Conservation (phyloP, 305 asterid species). For the Fraxinus baroniana region DNA sequence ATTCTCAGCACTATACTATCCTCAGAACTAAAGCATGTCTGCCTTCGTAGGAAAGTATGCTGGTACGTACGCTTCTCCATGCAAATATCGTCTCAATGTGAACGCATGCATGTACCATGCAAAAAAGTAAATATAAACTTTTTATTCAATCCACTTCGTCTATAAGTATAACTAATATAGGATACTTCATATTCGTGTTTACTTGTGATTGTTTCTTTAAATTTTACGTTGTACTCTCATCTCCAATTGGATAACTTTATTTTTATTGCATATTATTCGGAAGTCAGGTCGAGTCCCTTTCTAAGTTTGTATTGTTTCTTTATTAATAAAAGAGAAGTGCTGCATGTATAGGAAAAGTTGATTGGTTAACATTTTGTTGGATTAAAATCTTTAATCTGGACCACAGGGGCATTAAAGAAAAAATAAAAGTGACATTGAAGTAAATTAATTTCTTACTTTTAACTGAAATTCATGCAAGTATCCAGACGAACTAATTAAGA, state of each 20-base stretch:
- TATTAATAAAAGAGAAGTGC: not conserved
- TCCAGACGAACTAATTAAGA: slow-evolving; percentile 76
- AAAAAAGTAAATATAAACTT: not conserved
- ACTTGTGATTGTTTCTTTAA: not conserved
- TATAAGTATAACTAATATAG: not conserved
- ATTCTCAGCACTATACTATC: slow-evolving; percentile 1
- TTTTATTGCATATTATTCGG: not conserved
- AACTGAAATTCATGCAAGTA: not conserved
- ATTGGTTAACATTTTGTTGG: too few relatives aligned
- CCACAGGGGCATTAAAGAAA: not conserved
- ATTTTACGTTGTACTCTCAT: not conserved
- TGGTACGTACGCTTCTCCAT: slow-evolving; percentile 36
- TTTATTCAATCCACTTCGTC: not conserved
- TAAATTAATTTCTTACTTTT: not conserved
- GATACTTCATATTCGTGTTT: not conserved
- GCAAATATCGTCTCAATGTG: not conserved
- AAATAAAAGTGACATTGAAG: not conserved
- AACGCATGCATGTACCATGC: not conserved
- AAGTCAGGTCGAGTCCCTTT: not conserved
- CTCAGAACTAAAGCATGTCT: slow-evolving; percentile 50
- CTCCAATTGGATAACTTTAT: not conserved
- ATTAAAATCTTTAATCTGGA: too few relatives aligned
- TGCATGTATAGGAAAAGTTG: too few relatives aligned
- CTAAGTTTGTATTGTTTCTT: not conserved
- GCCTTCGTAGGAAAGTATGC: slow-evolving; percentile 80